phyloP scores from a whole-genome alignment of 768 basidiomycete species.

The Sporobolomyces phaffii region DNA sequence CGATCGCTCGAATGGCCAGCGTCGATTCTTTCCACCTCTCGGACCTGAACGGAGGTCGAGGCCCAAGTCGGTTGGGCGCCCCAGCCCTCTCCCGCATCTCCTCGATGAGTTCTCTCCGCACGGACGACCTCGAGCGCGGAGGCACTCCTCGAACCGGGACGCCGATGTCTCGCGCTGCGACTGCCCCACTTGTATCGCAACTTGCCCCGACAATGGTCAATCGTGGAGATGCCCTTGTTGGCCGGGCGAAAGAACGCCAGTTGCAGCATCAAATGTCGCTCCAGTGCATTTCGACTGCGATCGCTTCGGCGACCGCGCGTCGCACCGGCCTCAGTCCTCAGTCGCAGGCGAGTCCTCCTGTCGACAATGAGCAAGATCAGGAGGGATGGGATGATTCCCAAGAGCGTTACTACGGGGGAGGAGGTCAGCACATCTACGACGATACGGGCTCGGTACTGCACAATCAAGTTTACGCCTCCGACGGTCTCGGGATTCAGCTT shows the following conservation, averaged over 20 bases:
- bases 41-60: slow-evolving; percentile 27
- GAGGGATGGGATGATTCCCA: background rate
- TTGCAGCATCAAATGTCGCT: slow-evolving; percentile 42
- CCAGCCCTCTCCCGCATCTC: slow-evolving; percentile 20
- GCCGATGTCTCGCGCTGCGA: slow-evolving; percentile 9
- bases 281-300: slow-evolving; percentile 41
- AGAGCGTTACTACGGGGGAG: slow-evolving; percentile 12
- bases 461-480: background rate
- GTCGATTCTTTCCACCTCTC: slow-evolving; percentile 27
- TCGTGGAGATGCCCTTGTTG: slow-evolving; percentile 8
- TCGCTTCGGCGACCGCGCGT: slow-evolving; percentile 40
- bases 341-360: background rate
- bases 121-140: slow-evolving; percentile 7
- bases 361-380: background rate
- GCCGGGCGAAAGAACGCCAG: slow-evolving; percentile 27
- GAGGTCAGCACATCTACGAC: slow-evolving; percentile 11
- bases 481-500: slow-evolving; percentile 30
- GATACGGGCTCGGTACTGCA: background rate
- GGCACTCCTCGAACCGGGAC: background rate
- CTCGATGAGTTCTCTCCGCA: slow-evolving; percentile 15
- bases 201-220: background rate
- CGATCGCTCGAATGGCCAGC: slow-evolving; percentile 24
- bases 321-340: background rate
- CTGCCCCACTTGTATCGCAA: background rate
- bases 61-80: background rate